Percentiles rank a stretch among this genome's conserved stretches.
Conservation (phyloP, 2,329 filamentous ascomycete genomes). For the Cyphellophora europaea region DNA sequence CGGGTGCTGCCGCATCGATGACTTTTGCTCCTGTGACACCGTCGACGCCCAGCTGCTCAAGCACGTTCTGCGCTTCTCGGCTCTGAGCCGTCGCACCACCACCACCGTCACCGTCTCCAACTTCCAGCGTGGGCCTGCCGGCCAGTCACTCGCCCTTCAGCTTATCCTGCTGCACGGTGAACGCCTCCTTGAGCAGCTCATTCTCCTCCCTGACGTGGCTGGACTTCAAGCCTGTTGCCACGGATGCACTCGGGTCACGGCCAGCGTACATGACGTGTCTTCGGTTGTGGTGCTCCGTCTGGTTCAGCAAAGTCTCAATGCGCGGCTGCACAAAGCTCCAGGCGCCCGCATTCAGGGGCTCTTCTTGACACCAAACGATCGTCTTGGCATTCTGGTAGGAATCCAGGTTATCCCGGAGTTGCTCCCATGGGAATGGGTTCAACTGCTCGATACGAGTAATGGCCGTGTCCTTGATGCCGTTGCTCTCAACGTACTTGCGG, state of each 20-base stretch:
- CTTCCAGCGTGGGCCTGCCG: no score
- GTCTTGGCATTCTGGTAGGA: slow-evolving; percentile 95
- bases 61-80: no score
- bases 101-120: no score
- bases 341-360: slow-evolving; percentile 91
- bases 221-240: slow-evolving; percentile 85
- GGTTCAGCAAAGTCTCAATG: slow-evolving; percentile 90
- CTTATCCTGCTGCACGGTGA: slow-evolving; percentile 54
- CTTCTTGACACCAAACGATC: slow-evolving; percentile 95
- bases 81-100: no score
- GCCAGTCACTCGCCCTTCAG: slow-evolving; percentile 48
- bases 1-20: no score
- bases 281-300: slow-evolving; percentile 84
- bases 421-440: slow-evolving; percentile 97
- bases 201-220: slow-evolving; percentile 88
- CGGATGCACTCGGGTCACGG: slow-evolving; percentile 82
- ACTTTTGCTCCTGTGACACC: no score
- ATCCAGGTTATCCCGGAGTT: slow-evolving; percentile 93
- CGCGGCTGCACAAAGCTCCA: slow-evolving; percentile 97
- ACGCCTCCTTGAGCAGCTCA: slow-evolving; percentile 62
- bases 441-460: slow-evolving; percentile 95
- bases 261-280: slow-evolving; percentile 98
- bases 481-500: slow-evolving; percentile 79
- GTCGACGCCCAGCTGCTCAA: no score
- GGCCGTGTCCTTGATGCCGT: slow-evolving; percentile 81